A percentile compares a stretch with the other conserved stretches of the same genome.
Evolutionary conservation across 148 eudicot genomes (phyloP).

Genomic region (Rhododendron simsii): DNA sequence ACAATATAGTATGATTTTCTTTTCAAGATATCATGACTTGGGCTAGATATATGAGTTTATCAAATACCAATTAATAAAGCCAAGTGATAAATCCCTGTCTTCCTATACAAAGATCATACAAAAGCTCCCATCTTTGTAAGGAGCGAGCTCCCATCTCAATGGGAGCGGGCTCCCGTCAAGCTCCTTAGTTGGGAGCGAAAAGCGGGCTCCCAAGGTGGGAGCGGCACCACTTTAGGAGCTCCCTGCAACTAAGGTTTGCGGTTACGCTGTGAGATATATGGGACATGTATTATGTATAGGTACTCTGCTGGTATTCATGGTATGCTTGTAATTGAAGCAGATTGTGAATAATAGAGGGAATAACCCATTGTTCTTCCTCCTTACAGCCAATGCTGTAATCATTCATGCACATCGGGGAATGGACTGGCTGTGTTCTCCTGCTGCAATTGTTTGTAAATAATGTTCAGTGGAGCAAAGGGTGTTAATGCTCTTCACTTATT

Average conservation of each 20-base stretch:
- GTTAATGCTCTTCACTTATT: slow-evolving; percentile 62
- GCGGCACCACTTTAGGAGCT: no score
- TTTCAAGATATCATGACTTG: no score
- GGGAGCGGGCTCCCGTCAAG: no score
- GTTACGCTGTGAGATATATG: neutral
- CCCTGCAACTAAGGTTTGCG: neutral
- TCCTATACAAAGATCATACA: no score
- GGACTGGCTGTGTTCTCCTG: slow-evolving; percentile 55
- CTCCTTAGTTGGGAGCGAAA: no score
- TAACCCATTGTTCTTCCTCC: neutral
- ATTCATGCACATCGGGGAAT: slow-evolving; percentile 46
- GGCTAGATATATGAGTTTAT: no score
- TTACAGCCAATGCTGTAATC: slow-evolving; percentile 27
- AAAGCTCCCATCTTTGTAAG: no score
- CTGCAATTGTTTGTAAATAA: slow-evolving; percentile 51
- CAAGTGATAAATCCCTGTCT: no score
- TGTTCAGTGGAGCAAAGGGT: slow-evolving; percentile 77
- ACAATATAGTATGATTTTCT: no score
- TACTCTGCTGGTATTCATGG: neutral
- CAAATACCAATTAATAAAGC: no score
- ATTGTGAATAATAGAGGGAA: neutral
- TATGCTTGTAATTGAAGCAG: neutral
- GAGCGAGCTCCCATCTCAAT: no score
- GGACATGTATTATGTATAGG: neutral
- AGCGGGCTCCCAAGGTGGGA: no score